Conservation (phyloP, 2,329 filamentous ascomycete species). For the Ophiocordyceps australis region DNA sequence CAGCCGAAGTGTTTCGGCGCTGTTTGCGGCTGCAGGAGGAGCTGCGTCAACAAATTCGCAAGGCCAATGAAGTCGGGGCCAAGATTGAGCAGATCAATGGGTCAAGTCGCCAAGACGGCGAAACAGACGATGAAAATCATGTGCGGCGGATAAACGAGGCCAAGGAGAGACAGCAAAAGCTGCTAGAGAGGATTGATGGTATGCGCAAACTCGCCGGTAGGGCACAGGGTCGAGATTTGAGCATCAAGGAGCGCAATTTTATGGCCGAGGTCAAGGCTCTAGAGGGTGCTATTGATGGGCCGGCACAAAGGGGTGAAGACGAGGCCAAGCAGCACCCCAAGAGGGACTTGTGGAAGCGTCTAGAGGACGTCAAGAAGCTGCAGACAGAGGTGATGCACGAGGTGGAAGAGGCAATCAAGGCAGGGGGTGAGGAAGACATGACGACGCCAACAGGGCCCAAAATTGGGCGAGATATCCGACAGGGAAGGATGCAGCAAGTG, state of each 20-base stretch:
- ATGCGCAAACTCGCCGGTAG: constrained; percentile 27
- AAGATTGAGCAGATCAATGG: constrained; percentile 46
- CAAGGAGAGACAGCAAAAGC: constrained; percentile 33
- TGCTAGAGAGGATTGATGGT: constrained; percentile 40
- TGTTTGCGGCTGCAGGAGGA: constrained; percentile 52
- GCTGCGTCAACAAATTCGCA: constrained; percentile 46
- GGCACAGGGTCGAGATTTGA: constrained; percentile 21
- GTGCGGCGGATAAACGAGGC: constrained; percentile 37
- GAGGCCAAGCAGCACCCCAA: constrained; percentile 21
- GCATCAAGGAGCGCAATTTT: constrained; percentile 25
- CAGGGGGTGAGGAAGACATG: constrained; percentile 8
- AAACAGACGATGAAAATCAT: constrained; percentile 35
- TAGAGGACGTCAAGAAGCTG: constrained; percentile 35
- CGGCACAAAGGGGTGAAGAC: constrained; percentile 9
- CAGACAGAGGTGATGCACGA: constrained; percentile 34
- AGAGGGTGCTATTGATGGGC: constrained; percentile 27
- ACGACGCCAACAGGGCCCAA: constrained; percentile 21
- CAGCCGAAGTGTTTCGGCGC: constrained; percentile 54
- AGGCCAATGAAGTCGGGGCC: constrained; percentile 44
- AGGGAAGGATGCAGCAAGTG: constrained; percentile 45
- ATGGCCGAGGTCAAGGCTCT: constrained; percentile 31
- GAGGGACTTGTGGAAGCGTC: constrained; percentile 34
- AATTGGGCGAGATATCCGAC: constrained; percentile 42
- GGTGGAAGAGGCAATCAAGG: constrained; percentile 23
- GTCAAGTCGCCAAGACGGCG: constrained; percentile 24